Evolutionary conservation across 78 protist genomes (phyloP).

Genomic region (Trichosphaerium sp.): DNA sequence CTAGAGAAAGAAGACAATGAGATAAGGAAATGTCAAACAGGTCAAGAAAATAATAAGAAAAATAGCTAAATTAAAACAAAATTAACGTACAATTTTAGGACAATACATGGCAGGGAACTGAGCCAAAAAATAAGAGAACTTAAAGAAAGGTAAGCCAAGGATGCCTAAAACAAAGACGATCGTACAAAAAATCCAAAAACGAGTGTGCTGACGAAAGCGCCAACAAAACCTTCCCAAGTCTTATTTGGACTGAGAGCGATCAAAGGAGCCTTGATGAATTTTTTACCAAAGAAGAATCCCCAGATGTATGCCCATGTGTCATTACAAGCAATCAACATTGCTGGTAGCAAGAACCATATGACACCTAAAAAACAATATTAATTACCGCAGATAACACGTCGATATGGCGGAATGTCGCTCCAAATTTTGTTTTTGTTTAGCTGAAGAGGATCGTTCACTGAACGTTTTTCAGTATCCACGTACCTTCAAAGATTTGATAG

Average conservation of each 20-base stretch:
- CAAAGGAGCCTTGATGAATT: slow-evolving; percentile 60
- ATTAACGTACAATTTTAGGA: too few relatives aligned
- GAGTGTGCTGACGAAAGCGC: slow-evolving; percentile 75
- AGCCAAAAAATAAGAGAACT: slow-evolving; percentile 3
- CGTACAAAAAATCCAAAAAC: slow-evolving; percentile 49
- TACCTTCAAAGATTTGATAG: slow-evolving; percentile 5
- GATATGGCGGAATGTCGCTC: background rate
- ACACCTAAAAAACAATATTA: slow-evolving; percentile 56
- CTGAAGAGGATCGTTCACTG: too few relatives aligned
- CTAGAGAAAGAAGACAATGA: too few relatives aligned
- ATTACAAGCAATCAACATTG: slow-evolving; percentile 64
- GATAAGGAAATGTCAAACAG: background rate
- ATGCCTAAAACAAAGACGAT: background rate
- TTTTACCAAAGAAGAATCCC: slow-evolving; percentile 75
- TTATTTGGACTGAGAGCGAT: slow-evolving; percentile 85
- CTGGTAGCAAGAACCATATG: slow-evolving; percentile 80
- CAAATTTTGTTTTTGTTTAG: background rate
- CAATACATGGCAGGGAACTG: too few relatives aligned
- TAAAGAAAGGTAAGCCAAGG: slow-evolving; percentile 2
- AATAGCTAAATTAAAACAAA: background rate
- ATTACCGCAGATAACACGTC: background rate
- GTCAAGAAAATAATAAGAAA: background rate
- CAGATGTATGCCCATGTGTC: slow-evolving; percentile 83
- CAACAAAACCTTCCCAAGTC: slow-evolving; percentile 94
- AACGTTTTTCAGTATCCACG: too few relatives aligned